Conservation (phyloP, 768 basidiomycete genomes). For the Termitomyces sp. region DNA sequence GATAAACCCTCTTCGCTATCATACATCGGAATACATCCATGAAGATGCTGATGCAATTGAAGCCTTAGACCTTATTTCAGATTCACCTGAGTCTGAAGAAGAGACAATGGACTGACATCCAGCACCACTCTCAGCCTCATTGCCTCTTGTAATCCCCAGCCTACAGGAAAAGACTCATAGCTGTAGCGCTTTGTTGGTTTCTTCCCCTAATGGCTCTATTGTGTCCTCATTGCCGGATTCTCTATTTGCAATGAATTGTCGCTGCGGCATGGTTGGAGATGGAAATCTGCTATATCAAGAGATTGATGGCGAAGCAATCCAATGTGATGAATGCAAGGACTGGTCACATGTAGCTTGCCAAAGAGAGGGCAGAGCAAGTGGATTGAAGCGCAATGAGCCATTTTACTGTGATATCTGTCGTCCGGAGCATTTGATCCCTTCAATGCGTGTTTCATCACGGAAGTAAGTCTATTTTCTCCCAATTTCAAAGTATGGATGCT, state of each 20-base stretch:
- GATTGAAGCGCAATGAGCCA: background rate
- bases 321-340: constrained; percentile 14
- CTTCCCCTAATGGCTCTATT: no score
- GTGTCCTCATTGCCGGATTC: background rate
- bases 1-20: constrained; percentile 1
- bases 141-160: no score
- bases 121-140: no score
- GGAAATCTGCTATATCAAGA: constrained; percentile 10
- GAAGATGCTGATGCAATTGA: background rate
- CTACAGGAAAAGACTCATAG: no score
- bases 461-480: no score
- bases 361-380: constrained; percentile 12
- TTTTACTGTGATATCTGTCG: background rate
- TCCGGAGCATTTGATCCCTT: no score
- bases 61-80: background rate
- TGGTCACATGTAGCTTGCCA: constrained; percentile 23
- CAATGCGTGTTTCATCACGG: no score
- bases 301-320: constrained; percentile 13
- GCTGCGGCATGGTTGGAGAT: constrained; percentile 17
- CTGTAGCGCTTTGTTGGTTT: no score
- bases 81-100: background rate
- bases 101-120: no score
- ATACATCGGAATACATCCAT: constrained; percentile 12
- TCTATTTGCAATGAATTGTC: background rate
- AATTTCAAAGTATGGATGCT: no score